Evolutionary conservation across 192 early-diverging fungal genomes (phyloP), one percentile per base, ranked within the genome.

Genomic region (Phlyctochytrium bullatum): DNA sequence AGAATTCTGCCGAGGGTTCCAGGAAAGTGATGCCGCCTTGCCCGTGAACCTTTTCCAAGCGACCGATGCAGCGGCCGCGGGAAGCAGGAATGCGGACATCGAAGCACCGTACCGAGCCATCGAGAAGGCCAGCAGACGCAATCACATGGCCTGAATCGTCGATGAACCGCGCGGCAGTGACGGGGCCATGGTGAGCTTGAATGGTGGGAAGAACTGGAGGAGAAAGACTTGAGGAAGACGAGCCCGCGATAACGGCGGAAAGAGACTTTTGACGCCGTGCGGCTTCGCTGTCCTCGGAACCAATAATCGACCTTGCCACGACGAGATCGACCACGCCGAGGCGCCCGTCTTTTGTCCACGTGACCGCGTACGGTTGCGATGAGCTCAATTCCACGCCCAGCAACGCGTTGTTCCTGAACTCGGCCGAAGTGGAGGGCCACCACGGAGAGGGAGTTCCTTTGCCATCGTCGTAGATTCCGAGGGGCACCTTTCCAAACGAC

Each of bases 81-180:
- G 30, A 34, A 3, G 30, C 51, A 25, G 66, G 34, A 50, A 69
- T 28, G 3, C 67, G 59, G 4, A 69, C 35, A 40, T 69, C 67
- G 53, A 69, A 69, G 33, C 60, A 69, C 24, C 60, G 58, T 6
- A 69, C 51, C 23, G 67, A 40, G 1, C 67, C 67, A 53, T 69
- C 67, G 32, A 62, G 24, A 16, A 69, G 47, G 4, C 67, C 67
- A 30, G 36, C 52, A 0, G 67, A 69, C 20, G 52, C 51, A 4
- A 69, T 31, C 23, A 62, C 60, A 31, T 62, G 59, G 23, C 60
- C 67, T 1, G 59, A 58, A 4, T 40, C 52, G 53, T 62, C 12
- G 2, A 62, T 16, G n/a, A 62, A 51, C 36, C 53, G 36, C 10
- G 61, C 27, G 29, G 59, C 32, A 16, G 67, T 61, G 16, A 69